phyloP scores from a whole-genome alignment of 208 protist species.

The Herpetomonas tarakana region DNA sequence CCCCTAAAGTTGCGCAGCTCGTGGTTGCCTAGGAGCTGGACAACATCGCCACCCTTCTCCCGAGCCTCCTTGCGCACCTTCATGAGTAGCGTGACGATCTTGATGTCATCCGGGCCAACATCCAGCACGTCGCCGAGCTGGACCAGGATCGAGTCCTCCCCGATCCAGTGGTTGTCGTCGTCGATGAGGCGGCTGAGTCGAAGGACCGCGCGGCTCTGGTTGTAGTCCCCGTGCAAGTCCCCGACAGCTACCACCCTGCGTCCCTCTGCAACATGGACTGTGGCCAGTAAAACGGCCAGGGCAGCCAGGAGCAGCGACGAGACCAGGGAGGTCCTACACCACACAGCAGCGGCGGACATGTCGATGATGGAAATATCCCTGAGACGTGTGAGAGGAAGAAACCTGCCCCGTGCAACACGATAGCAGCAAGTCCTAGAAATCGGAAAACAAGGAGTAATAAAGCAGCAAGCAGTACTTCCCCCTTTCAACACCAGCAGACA shows the following conservation, averaged over 20 bases:
- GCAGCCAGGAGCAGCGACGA: slow-evolving; percentile 7
- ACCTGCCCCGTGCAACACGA: no score
- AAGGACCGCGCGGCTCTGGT: slow-evolving; percentile 67
- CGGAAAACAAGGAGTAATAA: no score
- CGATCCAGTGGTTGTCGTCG: slow-evolving; percentile 71
- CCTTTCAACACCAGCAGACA: no score
- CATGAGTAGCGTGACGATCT: slow-evolving; percentile 81
- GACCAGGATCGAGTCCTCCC: slow-evolving; percentile 71
- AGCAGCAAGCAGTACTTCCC: no score
- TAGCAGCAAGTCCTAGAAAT: no score
- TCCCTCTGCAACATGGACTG: slow-evolving; percentile 12
- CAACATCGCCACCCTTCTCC: slow-evolving; percentile 67
- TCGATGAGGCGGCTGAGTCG: slow-evolving; percentile 69
- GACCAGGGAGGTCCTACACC: background rate
- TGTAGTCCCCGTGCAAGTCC: slow-evolving; percentile 87
- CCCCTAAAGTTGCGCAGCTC: slow-evolving; percentile 89
- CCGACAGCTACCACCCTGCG: slow-evolving; percentile 76
- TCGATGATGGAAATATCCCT: no score
- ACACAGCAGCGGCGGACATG: background rate
- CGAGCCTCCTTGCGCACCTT: slow-evolving; percentile 62
- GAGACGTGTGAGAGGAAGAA: no score
- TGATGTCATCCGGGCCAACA: slow-evolving; percentile 78
- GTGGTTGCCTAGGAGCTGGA: slow-evolving; percentile 90
- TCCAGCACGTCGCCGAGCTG: slow-evolving; percentile 93
- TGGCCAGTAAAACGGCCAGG: slow-evolving; percentile 3